These are phyloP conservation scores for Lactarius psammicola DNA, from an alignment of 768 basidiomycete species.

Conservation along the genomic window DNA sequence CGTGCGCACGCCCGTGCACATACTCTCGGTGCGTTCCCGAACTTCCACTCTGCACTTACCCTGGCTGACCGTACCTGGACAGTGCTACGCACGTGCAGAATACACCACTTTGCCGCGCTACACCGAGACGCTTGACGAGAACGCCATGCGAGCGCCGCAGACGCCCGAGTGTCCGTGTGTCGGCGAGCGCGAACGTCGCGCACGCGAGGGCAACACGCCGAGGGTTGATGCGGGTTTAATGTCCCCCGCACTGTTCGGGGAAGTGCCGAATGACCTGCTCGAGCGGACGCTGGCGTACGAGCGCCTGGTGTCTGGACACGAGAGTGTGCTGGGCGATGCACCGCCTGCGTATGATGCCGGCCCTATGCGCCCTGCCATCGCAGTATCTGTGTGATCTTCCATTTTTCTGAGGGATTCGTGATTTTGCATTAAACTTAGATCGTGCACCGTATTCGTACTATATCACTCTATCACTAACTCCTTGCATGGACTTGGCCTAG, in stretches of 20 bases:
- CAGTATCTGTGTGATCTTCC: slow-evolving; percentile 6
- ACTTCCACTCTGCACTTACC: background rate
- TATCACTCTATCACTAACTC: background rate
- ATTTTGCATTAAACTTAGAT: background rate
- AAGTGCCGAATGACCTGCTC: slow-evolving; percentile 42
- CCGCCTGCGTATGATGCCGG: slow-evolving; percentile 69
- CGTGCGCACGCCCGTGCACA: slow-evolving; percentile 79
- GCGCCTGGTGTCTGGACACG: slow-evolving; percentile 77
- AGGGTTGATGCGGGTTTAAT: background rate
- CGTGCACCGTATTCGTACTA: background rate
- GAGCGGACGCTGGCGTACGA: slow-evolving; percentile 55
- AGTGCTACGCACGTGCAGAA: slow-evolving; percentile 22
- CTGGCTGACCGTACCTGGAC: background rate
- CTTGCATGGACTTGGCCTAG: background rate
- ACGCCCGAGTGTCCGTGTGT: slow-evolving; percentile 11
- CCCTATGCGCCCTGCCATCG: background rate
- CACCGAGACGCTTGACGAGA: slow-evolving; percentile 20
- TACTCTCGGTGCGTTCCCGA: slow-evolving; percentile 69
- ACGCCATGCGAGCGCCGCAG: background rate
- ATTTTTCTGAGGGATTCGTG: background rate
- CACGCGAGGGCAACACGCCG: background rate
- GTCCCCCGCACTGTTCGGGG: background rate
- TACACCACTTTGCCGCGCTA: slow-evolving; percentile 17
- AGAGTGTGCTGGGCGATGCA: slow-evolving; percentile 75
- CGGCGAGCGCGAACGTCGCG: slow-evolving; percentile 7